These are phyloP conservation scores for Blastomyces silverae DNA, from an alignment of 2,329 filamentous ascomycete genomes.

Conservation along the genomic window DNA sequence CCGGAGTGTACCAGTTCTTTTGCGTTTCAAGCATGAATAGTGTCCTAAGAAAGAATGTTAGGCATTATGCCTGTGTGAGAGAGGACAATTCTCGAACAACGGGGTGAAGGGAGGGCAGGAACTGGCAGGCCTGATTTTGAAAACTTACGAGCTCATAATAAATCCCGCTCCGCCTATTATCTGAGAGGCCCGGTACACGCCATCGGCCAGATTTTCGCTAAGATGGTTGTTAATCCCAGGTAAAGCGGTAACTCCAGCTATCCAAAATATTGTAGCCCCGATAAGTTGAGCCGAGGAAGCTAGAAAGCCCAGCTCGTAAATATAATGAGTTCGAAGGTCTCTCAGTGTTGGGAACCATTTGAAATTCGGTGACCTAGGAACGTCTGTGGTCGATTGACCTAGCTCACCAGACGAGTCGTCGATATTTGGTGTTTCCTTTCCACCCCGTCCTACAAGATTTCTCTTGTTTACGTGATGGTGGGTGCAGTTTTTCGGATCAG, in stretches of 20 bases:
- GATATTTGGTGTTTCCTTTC: neutral
- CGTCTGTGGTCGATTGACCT: neutral
- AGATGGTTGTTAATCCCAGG: constrained; percentile 51
- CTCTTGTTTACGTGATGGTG: constrained; percentile 40
- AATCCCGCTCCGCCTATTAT: constrained; percentile 58
- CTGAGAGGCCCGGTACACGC: constrained; percentile 57
- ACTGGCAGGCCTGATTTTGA: neutral
- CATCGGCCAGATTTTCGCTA: constrained; percentile 44
- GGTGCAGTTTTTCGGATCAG: constrained; percentile 24
- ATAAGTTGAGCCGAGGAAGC: constrained; percentile 52
- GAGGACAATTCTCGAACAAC: neutral
- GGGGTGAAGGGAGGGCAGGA: neutral
- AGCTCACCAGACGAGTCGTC: constrained; percentile 12
- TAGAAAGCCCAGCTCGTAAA: constrained; percentile 57
- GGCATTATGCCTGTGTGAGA: neutral
- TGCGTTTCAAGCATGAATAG: constrained; percentile 64
- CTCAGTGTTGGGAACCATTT: constrained; percentile 53
- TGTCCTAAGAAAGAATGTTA: constrained; percentile 29
- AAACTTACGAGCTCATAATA: constrained; percentile 45
- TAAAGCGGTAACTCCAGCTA: constrained; percentile 55
- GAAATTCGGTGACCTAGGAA: constrained; percentile 13
- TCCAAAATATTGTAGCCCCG: constrained; percentile 58
- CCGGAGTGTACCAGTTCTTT: constrained; percentile 55
- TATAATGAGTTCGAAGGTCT: constrained; percentile 54
- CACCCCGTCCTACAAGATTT: constrained; percentile 35